Conservation (phyloP, 164 flowering plant species). For the Echeveria elegans region DNA sequence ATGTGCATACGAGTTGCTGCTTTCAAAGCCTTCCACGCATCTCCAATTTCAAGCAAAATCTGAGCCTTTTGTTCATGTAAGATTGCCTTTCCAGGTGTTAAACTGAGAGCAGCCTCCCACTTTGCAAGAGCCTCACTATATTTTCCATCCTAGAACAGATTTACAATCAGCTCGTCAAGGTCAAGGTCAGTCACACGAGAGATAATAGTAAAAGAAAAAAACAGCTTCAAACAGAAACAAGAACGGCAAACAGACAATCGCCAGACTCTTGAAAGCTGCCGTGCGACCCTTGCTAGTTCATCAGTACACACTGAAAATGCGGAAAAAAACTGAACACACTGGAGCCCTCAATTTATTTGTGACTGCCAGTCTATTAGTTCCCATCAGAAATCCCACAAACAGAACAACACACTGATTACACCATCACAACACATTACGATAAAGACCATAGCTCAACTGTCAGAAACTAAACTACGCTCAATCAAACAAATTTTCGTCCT, state of each 20-base stretch:
- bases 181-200: neutral
- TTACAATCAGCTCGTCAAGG: slow-evolving; percentile 3
- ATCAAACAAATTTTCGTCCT: too few relatives aligned
- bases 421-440: neutral
- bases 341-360: neutral
- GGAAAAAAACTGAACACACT: too few relatives aligned
- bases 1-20: slow-evolving; percentile 50
- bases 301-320: neutral
- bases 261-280: too few relatives aligned
- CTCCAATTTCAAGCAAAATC: slow-evolving; percentile 79
- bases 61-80: slow-evolving; percentile 94
- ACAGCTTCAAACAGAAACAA: neutral
- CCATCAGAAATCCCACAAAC: neutral
- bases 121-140: slow-evolving; percentile 75
- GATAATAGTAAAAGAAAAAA: neutral
- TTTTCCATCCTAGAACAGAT: slow-evolving; percentile 51
- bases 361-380: neutral
- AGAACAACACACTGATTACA: neutral
- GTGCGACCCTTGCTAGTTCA: too few relatives aligned
- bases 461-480: too few relatives aligned
- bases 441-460: neutral
- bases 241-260: neutral
- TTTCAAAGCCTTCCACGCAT: slow-evolving; percentile 78
- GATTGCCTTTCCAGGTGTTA: slow-evolving; percentile 61
- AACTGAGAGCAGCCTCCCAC: slow-evolving; percentile 83